Evolutionary conservation across 331 rosid genomes (phyloP), one percentile per base, ranked within the genome.

Genomic region (Phaseolus coccineus): DNA sequence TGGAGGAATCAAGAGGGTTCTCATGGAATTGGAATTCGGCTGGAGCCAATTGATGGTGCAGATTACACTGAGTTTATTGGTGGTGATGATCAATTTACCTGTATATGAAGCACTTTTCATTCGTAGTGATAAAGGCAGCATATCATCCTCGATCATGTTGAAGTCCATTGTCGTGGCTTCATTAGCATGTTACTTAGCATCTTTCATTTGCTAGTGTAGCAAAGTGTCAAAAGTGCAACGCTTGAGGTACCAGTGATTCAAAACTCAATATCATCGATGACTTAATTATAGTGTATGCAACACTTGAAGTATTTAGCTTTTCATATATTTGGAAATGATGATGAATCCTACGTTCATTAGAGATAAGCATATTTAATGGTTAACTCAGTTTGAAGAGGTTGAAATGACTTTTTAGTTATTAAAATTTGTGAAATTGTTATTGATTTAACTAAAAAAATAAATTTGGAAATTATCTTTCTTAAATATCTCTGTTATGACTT

Each of bases 101-200:
- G 81, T 90, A 2, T 91, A 91, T 31, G 82, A 88, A 77, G 94
- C 96, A 4, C 89, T 91, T 77, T 83, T 93, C 77, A 35, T 89
- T 55, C 89, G 96, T 46, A 37, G 8, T 10, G 96, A 93, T 69
- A 80, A 77, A 61, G 93, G 96, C 0, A 14, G 82, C 24, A 50
- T 90, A 55, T 85, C 95, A 2, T 73, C 80, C 62, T 85, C 87
- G 3, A 80, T 87, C 22, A 39, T 87, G 86, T 4, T 89, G 16
- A 87, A 85, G 77, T 87, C 94, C 4, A 4, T 87, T 50, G 64
- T 81, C 63, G 28, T 87, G 69, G 86, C 86, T 78, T 66, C 88
- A 13, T 52, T 87, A 33, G 69, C 69, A 2, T 93, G 87, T 63
- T 44, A 46, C 7, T 5, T 92, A 1, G 33, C 33, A 44, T 76